Percentiles rank a stretch among this genome's conserved stretches.
Evolutionary conservation across 139 green algal species (phyloP).

Genomic region (Chlamydomonas sphaeroides): DNA sequence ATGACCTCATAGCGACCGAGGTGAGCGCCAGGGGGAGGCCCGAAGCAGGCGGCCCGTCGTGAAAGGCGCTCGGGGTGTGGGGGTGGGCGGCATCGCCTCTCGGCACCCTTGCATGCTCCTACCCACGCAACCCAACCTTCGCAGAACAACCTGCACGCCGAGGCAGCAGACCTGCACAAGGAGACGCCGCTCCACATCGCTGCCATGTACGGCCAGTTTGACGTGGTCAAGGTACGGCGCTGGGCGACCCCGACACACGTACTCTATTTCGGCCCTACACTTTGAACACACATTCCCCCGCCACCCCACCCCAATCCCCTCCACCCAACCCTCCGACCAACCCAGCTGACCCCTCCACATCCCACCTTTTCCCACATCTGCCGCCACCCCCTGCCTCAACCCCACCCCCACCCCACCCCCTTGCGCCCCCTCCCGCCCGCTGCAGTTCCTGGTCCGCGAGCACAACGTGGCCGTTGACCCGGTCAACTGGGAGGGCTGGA

Average conservation of each 20-base stretch:
- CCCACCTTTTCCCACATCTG: not conserved
- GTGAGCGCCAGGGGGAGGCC: too few relatives aligned
- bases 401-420: too few relatives aligned
- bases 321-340: not conserved
- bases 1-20: constrained; percentile 2
- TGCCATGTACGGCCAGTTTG: constrained; percentile 34
- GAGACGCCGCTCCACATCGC: constrained; percentile 49
- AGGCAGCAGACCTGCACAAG: constrained; percentile 12
- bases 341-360: not conserved
- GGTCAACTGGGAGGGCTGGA: constrained; percentile 50
- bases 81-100: too few relatives aligned
- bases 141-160: constrained; percentile 10
- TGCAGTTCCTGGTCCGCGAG: constrained; percentile 35
- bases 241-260: too few relatives aligned
- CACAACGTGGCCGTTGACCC: constrained; percentile 8
- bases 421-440: not conserved
- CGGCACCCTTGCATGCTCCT: too few relatives aligned
- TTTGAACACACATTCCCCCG: too few relatives aligned
- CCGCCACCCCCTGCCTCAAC: too few relatives aligned
- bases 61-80: too few relatives aligned
- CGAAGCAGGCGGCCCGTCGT: too few relatives aligned
- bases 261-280: too few relatives aligned
- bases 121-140: too few relatives aligned
- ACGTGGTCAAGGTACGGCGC: constrained; percentile 31
- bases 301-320: not conserved